Evolutionary conservation across 805 yeast genomes (phyloP).

Genomic region (Yarrowia sp.): DNA sequence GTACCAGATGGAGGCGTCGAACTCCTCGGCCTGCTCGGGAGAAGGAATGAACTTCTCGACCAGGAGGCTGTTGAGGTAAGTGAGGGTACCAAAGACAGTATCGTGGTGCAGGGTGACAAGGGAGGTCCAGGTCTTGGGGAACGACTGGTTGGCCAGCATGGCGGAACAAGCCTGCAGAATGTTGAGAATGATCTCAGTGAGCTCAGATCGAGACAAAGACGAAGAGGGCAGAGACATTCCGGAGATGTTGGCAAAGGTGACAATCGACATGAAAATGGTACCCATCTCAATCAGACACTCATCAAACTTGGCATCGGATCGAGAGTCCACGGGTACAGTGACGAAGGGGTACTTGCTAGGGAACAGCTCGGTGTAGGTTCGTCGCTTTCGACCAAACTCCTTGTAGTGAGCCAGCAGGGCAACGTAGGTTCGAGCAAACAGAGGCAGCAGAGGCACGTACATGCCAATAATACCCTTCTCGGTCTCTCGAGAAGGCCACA

Average conservation of each 20-base stretch:
- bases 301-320: constrained; percentile 69
- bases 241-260: constrained; percentile 45
- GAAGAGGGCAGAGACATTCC: constrained; percentile 43
- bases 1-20: constrained; percentile 73
- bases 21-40: constrained; percentile 56
- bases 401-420: constrained; percentile 44
- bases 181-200: constrained; percentile 46
- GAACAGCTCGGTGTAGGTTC: constrained; percentile 62
- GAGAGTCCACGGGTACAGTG: constrained; percentile 72
- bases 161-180: constrained; percentile 46
- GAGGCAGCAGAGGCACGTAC: constrained; percentile 48
- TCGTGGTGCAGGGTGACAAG: constrained; percentile 51
- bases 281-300: constrained; percentile 76
- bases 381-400: constrained; percentile 65
- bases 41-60: constrained; percentile 61
- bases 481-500: constrained; percentile 47
- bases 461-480: constrained; percentile 45
- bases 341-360: constrained; percentile 71
- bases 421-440: constrained; percentile 46
- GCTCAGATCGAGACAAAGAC: constrained; percentile 45
- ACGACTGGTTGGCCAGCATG: constrained; percentile 46
- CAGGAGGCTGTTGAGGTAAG: constrained; percentile 58
- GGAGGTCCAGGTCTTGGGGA: constrained; percentile 72
- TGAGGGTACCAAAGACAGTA: constrained; percentile 47
- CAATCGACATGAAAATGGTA: constrained; percentile 55